These are phyloP conservation scores for Cladobotryum protrusum DNA, from an alignment of 2,329 filamentous ascomycete genomes.

Conservation along the genomic window DNA sequence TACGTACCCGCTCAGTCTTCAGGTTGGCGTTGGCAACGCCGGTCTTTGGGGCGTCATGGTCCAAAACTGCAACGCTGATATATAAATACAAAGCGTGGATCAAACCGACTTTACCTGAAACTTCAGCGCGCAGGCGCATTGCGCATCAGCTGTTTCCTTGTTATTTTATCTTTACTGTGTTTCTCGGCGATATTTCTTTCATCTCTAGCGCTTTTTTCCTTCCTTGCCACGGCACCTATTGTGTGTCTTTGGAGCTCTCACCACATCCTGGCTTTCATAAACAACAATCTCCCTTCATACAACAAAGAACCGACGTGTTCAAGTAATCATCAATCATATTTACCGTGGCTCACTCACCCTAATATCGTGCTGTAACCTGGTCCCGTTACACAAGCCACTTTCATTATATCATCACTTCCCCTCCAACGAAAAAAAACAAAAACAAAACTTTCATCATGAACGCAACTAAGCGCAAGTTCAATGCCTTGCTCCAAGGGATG, in stretches of 20 bases:
- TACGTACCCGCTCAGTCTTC: too few relatives aligned
- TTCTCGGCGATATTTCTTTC: background rate
- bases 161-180: too few relatives aligned
- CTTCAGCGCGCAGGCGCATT: background rate
- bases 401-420: background rate
- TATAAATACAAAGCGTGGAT: background rate
- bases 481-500: conserved; percentile 63
- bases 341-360: too few relatives aligned
- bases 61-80: conserved; percentile 1
- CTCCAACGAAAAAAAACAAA: background rate
- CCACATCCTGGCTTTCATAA: too few relatives aligned
- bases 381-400: background rate
- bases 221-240: too few relatives aligned
- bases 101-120: background rate
- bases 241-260: too few relatives aligned
- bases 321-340: too few relatives aligned
- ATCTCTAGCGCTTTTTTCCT: background rate
- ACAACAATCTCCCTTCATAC: too few relatives aligned
- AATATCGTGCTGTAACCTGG: background rate
- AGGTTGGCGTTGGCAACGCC: conserved; percentile 10
- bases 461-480: conserved; percentile 79
- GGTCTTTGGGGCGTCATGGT: conserved; percentile 1
- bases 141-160: too few relatives aligned
- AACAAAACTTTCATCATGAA: conserved; percentile 46
- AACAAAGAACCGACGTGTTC: too few relatives aligned